Percentiles rank a stretch among this genome's conserved stretches.
phyloP scores from a whole-genome alignment of 768 basidiomycete species.

The Tulasnella sp. region DNA sequence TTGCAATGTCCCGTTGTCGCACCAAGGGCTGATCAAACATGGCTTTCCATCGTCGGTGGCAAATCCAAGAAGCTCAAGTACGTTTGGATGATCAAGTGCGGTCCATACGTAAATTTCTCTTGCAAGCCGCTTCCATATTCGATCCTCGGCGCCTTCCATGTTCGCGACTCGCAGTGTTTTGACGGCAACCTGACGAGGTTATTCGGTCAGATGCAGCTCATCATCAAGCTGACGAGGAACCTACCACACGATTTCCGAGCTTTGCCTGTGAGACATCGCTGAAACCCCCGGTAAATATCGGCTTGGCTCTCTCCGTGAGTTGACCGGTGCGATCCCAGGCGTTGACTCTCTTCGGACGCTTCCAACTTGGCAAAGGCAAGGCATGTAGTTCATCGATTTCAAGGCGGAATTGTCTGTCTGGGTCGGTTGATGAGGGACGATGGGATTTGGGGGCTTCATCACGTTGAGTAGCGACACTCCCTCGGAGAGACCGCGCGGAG shows the following conservation, averaged over 20 bases:
- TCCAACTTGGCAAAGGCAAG: too few species aligned
- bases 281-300: neutral
- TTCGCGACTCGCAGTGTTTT: neutral
- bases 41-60: neutral
- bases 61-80: neutral
- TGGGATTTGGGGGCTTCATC: too few species aligned
- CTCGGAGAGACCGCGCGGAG: too few species aligned
- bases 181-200: neutral
- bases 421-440: too few species aligned
- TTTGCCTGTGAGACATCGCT: neutral
- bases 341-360: neutral
- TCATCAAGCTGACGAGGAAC: neutral
- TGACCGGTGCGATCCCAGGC: neutral
- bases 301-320: neutral
- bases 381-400: too few species aligned
- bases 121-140: neutral
- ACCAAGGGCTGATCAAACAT: constrained; percentile 65
- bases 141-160: neutral
- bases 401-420: too few species aligned
- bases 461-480: too few species aligned
- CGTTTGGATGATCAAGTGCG: neutral
- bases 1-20: constrained; percentile 55
- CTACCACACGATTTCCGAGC: neutral
- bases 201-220: neutral
- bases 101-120: neutral